These are phyloP conservation scores for Pythium biforme DNA, from an alignment of 352 stramenopile genomes.

Conservation along the genomic window DNA sequence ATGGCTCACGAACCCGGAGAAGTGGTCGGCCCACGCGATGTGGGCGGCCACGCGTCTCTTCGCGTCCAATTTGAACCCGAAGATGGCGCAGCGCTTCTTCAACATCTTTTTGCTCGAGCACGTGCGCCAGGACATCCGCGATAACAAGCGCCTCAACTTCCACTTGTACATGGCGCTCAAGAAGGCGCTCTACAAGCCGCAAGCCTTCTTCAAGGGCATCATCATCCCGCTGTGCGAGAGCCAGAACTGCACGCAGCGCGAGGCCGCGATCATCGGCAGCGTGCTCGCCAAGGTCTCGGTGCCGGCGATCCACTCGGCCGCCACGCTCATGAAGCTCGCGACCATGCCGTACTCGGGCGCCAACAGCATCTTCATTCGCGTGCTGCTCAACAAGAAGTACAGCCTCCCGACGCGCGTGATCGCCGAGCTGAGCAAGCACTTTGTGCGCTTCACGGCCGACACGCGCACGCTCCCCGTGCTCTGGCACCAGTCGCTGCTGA, in stretches of 20 bases:
- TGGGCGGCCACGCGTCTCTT: slow-evolving; percentile 97
- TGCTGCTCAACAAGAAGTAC: slow-evolving; percentile 99
- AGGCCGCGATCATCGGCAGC: slow-evolving; percentile 97
- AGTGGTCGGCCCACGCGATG: slow-evolving; percentile 99
- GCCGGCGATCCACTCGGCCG: slow-evolving; percentile 98
- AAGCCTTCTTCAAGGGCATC: slow-evolving; percentile 99
- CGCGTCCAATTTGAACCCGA: slow-evolving; percentile 98
- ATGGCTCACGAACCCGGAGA: slow-evolving; percentile 96
- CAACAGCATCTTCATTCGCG: slow-evolving; percentile 98
- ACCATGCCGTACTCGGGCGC: slow-evolving; percentile 96
- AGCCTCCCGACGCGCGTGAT: slow-evolving; percentile 97
- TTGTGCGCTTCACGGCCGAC: slow-evolving; percentile 91
- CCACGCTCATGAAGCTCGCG: slow-evolving; percentile 98
- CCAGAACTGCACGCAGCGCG: slow-evolving; percentile 94
- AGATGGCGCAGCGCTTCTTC: slow-evolving; percentile 99
- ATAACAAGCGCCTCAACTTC: slow-evolving; percentile 99
- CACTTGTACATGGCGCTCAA: slow-evolving; percentile 99
- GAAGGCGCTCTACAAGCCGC: slow-evolving; percentile 99
- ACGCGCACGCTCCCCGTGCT: slow-evolving; percentile 93
- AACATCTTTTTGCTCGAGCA: slow-evolving; percentile 97
- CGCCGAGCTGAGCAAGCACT: slow-evolving; percentile 95
- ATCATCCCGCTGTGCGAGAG: slow-evolving; percentile 96
- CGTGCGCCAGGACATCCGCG: slow-evolving; percentile 96
- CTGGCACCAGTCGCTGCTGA: slow-evolving; percentile 98
- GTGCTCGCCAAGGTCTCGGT: slow-evolving; percentile 98